Evolutionary conservation across 495 filamentous ascomycete species (phyloP).

Genomic region (Podospora comata): DNA sequence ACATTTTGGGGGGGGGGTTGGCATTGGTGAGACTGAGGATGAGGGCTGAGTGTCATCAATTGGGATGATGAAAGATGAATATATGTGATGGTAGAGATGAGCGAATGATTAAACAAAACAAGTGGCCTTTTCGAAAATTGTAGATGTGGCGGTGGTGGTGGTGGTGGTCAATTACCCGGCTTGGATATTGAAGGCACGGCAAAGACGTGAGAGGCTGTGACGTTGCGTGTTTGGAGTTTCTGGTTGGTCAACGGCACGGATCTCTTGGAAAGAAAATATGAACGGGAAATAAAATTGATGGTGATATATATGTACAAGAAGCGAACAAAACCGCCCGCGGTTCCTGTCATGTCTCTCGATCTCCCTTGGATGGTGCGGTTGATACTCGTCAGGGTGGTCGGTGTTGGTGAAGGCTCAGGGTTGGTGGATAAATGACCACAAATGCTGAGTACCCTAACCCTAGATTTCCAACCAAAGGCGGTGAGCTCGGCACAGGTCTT

Average conservation of each 20-base stretch:
- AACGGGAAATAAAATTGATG: not conserved
- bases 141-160: not conserved
- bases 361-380: not conserved
- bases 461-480: not conserved
- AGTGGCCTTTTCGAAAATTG: slow-evolving; percentile 9
- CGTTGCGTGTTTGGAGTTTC: not conserved
- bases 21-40: not conserved
- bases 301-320: not conserved
- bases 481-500: not conserved
- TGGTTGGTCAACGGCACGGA: not conserved
- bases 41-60: not conserved
- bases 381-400: not conserved
- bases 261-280: not conserved
- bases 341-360: not conserved
- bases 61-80: not conserved
- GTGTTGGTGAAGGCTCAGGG: not conserved
- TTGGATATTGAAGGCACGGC: slow-evolving; percentile 1
- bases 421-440: too few relatives aligned
- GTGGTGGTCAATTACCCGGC: slow-evolving; percentile 15
- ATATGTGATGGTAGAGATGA: not conserved
- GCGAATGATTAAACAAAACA: slow-evolving; percentile 8
- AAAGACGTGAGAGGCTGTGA: not conserved
- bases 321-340: not conserved
- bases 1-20: slow-evolving; percentile 15
- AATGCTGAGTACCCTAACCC: not conserved